These are phyloP conservation scores for Dendryphion nanum DNA, from an alignment of 2,329 filamentous ascomycete species.

Conservation along the genomic window DNA sequence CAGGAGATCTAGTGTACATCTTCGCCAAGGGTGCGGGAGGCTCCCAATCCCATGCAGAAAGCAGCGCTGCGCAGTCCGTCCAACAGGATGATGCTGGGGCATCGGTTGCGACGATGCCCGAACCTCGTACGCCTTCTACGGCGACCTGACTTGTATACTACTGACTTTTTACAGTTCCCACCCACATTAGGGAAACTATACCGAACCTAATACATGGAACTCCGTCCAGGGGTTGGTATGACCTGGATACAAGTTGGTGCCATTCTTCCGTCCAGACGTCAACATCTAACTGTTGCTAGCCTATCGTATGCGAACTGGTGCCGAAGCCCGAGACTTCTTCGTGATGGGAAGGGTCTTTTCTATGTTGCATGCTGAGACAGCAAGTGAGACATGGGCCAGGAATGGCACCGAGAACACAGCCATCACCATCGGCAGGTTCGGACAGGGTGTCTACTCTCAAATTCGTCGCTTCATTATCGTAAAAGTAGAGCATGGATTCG, in stretches of 20 bases:
- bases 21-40: neutral
- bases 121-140: neutral
- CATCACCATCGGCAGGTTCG: constrained; percentile 14
- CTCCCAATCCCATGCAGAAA: neutral
- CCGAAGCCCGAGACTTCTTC: constrained; percentile 16
- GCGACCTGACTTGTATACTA: neutral
- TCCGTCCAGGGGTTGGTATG: neutral
- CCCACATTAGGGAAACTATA: neutral
- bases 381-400: constrained; percentile 3
- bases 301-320: constrained; percentile 17
- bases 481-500: constrained; percentile 14
- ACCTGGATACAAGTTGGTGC: constrained; percentile 1
- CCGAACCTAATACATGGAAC: neutral
- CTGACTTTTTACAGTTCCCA: neutral
- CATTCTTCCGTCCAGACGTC: neutral
- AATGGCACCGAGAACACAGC: constrained; percentile 2
- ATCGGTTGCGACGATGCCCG: neutral
- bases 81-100: neutral
- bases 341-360: constrained; percentile 18
- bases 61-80: neutral
- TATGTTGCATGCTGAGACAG: constrained; percentile 18
- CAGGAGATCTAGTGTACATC: too few relatives aligned
- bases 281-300: constrained; percentile 8
- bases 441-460: constrained; percentile 13
- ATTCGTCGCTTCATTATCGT: constrained; percentile 30